Evolutionary conservation across 106 monocot species (phyloP), one percentile per base, ranked within the genome.

Genomic region (Dioscorea zingiberensis): DNA sequence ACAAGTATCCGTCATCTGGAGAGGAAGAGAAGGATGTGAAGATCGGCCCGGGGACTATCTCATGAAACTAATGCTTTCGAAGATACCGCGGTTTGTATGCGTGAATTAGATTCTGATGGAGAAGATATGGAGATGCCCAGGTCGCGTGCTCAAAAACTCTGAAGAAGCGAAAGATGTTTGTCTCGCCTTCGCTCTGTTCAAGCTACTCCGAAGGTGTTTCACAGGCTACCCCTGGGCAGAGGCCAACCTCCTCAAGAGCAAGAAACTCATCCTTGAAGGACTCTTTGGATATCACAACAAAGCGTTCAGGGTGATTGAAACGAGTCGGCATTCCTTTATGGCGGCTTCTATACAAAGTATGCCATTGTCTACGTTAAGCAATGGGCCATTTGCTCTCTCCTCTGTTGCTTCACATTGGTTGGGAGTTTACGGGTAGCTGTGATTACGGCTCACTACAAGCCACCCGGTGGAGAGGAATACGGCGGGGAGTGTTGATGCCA

Each of bases 161-260:
- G 58, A 61, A 25, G 1, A 55, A 13, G 25, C 4, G 16, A 45
- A 38, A 46, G 76, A 76, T 21, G 2, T 76, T 13, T 76, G 76
- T 69, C 76, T 76, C 61, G 69, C 69, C 7, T 69, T 76, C 63
- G 63, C 76, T 4, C 47, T 69, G 68, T 76, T 62, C 67, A 76
- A 76, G 76, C 62, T 76, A 0, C 55, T 76, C 21, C 25, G 54
- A 22, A 60, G 62, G 27, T 27, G 25, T 15, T 21, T 53, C 11
- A 21, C 17, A 16, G 24, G 53, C 19, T 62, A 62, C 19, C 60
- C 58, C 9, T 21, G 29, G 27, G 60, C 69, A 11, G 62, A 63
- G 23, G 21, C 54, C 25, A 7, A 32, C 14, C 3, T 25, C 19
- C 24, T 13, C 0, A 62, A 57, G 55, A 21, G 60, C 30, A n/a